Conservation (phyloP, 2,329 filamentous ascomycete species). For the Lojkania enalia region DNA sequence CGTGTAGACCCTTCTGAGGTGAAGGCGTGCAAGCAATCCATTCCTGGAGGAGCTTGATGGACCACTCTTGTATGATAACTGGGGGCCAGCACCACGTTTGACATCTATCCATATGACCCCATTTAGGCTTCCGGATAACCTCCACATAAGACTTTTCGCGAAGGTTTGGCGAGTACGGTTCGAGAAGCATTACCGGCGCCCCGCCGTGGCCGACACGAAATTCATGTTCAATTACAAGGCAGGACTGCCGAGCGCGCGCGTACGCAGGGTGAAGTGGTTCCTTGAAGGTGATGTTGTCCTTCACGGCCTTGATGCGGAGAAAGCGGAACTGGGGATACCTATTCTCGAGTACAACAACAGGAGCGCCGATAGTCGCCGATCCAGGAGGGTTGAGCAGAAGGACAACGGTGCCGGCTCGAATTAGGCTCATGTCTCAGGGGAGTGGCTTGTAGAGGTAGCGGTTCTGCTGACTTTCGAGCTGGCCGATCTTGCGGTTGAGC, state of each 20-base stretch:
- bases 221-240: conserved; percentile 12
- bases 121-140: conserved; percentile 4
- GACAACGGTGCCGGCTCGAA: conserved; percentile 17
- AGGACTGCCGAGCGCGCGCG: conserved; percentile 3
- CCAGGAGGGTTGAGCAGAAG: conserved; percentile 18
- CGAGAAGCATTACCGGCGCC: conserved; percentile 19
- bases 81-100: conserved; percentile 26
- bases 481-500: conserved; percentile 10
- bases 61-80: conserved; percentile 2
- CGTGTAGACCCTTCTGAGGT: conserved; percentile 1
- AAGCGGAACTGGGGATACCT: conserved; percentile 15
- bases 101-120: conserved; percentile 7
- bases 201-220: conserved; percentile 11
- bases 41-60: conserved; percentile 7
- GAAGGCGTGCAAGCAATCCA: conserved; percentile 11
- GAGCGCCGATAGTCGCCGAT: conserved; percentile 19
- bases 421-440: conserved; percentile 9
- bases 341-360: conserved; percentile 19
- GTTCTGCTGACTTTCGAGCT: conserved; percentile 26
- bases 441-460: conserved; percentile 28
- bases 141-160: conserved; percentile 24
- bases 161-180: conserved; percentile 17
- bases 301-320: conserved; percentile 19
- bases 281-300: conserved; percentile 14
- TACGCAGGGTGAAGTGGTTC: conserved; percentile 3